Evolutionary conservation across 768 basidiomycete genomes (phyloP).

Genomic region (Tylopilus vinaceipallidus): DNA sequence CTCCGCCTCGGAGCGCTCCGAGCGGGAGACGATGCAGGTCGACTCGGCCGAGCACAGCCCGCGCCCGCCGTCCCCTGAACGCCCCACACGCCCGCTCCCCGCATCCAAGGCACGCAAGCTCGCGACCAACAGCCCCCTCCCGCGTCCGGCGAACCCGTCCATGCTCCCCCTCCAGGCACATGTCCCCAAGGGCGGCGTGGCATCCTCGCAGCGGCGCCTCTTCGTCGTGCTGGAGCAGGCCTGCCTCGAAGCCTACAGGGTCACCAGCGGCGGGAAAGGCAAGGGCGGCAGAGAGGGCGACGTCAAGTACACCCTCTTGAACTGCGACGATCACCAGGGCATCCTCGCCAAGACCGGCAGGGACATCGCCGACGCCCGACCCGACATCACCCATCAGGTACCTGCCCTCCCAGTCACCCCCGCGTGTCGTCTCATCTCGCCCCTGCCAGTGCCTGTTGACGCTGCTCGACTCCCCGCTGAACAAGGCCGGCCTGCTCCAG

Average conservation of each 20-base stretch:
- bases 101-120: slow-evolving; percentile 55
- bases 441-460: slow-evolving; percentile 84
- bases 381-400: slow-evolving; percentile 98
- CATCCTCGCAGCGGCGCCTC: slow-evolving; percentile 60
- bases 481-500: slow-evolving; percentile 95
- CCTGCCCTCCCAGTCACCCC: slow-evolving; percentile 16
- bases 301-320: slow-evolving; percentile 93
- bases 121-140: slow-evolving; percentile 45
- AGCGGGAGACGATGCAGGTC: slow-evolving; percentile 35
- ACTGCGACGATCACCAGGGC: slow-evolving; percentile 99
- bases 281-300: slow-evolving; percentile 60
- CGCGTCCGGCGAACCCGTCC: slow-evolving; percentile 61
- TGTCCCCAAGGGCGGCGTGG: slow-evolving; percentile 57
- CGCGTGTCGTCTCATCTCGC: slow-evolving; percentile 1
- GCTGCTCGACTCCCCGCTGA: slow-evolving; percentile 93
- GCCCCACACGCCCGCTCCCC: slow-evolving; percentile 67
- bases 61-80: no score
- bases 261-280: slow-evolving; percentile 58
- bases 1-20: slow-evolving; percentile 35
- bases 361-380: slow-evolving; percentile 98
- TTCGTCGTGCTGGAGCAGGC: slow-evolving; percentile 93
- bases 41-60: slow-evolving; percentile 25
- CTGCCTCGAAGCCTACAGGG: slow-evolving; percentile 92
- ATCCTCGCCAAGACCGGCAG: slow-evolving; percentile 96
- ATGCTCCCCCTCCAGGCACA: slow-evolving; percentile 84